A percentile compares a stretch with the other conserved stretches of the same genome.
These are phyloP conservation scores for Aureoboletus auriporus DNA, from an alignment of 768 basidiomycete species.

Conservation along the genomic window DNA sequence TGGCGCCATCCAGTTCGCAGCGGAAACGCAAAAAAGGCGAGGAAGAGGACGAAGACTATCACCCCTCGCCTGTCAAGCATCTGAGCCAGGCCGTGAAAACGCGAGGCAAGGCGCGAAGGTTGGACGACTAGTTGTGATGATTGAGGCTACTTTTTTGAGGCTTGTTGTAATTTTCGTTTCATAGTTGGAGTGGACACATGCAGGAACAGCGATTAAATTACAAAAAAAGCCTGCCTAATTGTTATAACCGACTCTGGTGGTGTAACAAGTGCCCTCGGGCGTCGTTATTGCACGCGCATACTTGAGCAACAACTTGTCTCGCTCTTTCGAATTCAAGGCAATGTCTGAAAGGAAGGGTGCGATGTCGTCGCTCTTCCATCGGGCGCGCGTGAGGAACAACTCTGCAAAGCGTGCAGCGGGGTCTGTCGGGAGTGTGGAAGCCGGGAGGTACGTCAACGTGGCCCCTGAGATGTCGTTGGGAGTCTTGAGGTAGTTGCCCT, in stretches of 20 bases:
- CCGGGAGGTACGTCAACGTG: constrained; percentile 70
- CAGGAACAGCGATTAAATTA: too few relatives aligned
- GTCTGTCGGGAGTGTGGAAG: constrained; percentile 67
- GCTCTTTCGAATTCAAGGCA: constrained; percentile 78
- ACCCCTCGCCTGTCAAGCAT: constrained; percentile 40
- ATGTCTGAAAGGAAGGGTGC: constrained; percentile 78
- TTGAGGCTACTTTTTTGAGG: neutral
- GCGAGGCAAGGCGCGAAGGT: constrained; percentile 35
- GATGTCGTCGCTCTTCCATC: constrained; percentile 80
- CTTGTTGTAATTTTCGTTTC: neutral
- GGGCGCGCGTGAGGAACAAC: constrained; percentile 75
- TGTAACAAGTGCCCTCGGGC: constrained; percentile 67
- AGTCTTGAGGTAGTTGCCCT: constrained; percentile 75
- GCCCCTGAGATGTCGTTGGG: constrained; percentile 31
- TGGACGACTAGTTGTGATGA: neutral
- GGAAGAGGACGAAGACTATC: constrained; percentile 46
- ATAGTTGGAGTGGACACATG: neutral
- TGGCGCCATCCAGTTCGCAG: constrained; percentile 11
- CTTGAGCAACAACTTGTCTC: constrained; percentile 84
- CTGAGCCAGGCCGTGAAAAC: constrained; percentile 39
- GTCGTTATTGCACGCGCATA: constrained; percentile 78
- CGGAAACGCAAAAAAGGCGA: constrained; percentile 31
- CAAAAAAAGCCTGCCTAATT: constrained; percentile 27
- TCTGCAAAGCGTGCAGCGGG: constrained; percentile 81
- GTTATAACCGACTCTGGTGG: constrained; percentile 60